A percentile compares a stretch with the other conserved stretches of the same genome.
phyloP scores from a whole-genome alignment of 441 rosid genomes.

The Metrosideros polymorpha region DNA sequence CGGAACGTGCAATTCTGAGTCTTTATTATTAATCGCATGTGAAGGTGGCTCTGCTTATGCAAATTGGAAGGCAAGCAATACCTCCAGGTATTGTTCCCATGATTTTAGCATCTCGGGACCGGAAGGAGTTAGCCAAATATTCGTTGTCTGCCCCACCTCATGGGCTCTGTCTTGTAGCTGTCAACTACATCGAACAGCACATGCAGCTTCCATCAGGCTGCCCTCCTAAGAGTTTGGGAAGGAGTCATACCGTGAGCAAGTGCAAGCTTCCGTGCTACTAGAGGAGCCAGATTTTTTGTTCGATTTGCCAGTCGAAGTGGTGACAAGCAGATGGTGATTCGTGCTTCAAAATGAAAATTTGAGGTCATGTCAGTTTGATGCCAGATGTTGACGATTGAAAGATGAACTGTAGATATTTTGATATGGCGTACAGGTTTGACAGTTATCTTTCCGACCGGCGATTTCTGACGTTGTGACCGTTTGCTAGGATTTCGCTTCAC shows the following conservation, averaged over 20 bases:
- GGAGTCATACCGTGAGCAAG: conserved; percentile 40
- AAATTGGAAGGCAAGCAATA: conserved; percentile 73
- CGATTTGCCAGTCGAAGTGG: background rate
- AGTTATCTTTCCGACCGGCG: background rate
- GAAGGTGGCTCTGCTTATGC: conserved; percentile 77
- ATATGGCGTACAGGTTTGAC: background rate
- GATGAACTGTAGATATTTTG: background rate
- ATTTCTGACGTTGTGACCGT: background rate
- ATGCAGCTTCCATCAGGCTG: conserved; percentile 47
- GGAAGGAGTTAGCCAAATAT: conserved; percentile 72
- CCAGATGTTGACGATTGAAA: background rate
- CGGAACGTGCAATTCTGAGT: background rate
- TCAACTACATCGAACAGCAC: conserved; percentile 56
- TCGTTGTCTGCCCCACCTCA: conserved; percentile 58
- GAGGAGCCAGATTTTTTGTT: background rate
- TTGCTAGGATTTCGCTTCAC: background rate
- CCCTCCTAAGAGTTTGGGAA: conserved; percentile 69
- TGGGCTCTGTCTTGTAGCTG: conserved; percentile 59
- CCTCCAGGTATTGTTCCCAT: conserved; percentile 60
- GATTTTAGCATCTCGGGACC: conserved; percentile 55
- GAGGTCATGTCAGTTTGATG: background rate
- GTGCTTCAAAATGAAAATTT: background rate
- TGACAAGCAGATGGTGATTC: background rate
- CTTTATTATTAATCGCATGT: background rate
- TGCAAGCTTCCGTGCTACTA: conserved; percentile 57